Percentiles rank a stretch among this genome's conserved stretches.
Conservation (phyloP, 768 basidiomycete species). For the Mycena galericulata region DNA sequence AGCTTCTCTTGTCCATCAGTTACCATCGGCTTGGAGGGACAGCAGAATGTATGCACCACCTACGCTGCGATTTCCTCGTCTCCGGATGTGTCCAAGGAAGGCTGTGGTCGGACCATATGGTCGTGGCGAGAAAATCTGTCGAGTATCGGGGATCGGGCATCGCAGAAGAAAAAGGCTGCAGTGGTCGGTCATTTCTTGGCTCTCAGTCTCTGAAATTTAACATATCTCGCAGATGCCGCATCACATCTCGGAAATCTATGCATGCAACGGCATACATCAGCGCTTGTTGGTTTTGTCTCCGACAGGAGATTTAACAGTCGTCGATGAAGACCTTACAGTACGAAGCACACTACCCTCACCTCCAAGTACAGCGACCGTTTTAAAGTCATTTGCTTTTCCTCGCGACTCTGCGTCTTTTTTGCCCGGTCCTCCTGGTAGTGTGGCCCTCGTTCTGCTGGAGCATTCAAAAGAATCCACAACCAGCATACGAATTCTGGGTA, state of each 20-base stretch:
- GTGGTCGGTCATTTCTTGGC: slow-evolving; percentile 54
- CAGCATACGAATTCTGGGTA: slow-evolving; percentile 44
- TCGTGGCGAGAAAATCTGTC: slow-evolving; percentile 69
- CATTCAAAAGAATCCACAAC: slow-evolving; percentile 40
- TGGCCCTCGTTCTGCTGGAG: slow-evolving; percentile 42
- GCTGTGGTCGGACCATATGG: slow-evolving; percentile 66
- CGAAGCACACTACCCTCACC: slow-evolving; percentile 37
- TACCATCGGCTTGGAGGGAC: slow-evolving; percentile 50
- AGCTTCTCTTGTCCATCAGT: slow-evolving; percentile 71
- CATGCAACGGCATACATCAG: slow-evolving; percentile 37
- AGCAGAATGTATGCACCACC: slow-evolving; percentile 58
- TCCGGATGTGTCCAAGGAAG: slow-evolving; percentile 55
- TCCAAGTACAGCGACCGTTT: slow-evolving; percentile 21
- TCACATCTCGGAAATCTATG: slow-evolving; percentile 46
- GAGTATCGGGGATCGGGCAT: slow-evolving; percentile 47
- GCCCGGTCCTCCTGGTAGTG: slow-evolving; percentile 35
- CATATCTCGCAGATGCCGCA: slow-evolving; percentile 55
- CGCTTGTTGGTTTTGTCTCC: slow-evolving; percentile 47
- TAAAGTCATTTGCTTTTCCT: slow-evolving; percentile 45
- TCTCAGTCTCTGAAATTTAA: slow-evolving; percentile 12
- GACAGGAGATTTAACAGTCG: slow-evolving; percentile 45
- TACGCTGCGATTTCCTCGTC: slow-evolving; percentile 66
- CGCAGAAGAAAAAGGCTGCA: slow-evolving; percentile 54
- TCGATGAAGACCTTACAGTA: slow-evolving; percentile 44
- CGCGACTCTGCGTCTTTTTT: slow-evolving; percentile 46